Evolutionary conservation across 2,329 filamentous ascomycete genomes (phyloP), one percentile per base, ranked within the genome.

Genomic region (Paraphaeosphaeria minitans): DNA sequence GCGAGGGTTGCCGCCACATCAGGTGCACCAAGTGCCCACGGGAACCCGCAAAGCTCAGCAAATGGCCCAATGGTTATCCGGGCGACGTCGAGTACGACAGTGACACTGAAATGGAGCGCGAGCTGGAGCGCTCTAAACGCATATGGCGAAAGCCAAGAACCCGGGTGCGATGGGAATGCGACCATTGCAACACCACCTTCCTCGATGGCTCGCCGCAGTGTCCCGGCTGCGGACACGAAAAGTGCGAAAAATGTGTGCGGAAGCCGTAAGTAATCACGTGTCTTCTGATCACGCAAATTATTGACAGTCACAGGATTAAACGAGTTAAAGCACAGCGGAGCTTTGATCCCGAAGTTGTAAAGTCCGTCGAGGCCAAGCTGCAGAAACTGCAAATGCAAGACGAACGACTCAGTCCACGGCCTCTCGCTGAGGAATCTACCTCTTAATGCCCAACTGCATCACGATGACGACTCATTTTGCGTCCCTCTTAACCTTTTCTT

Each of bases 11-110:
- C 76, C 79, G 82, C 29, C 93, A 96, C 75, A 75, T 83, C 53
- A 87, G 91, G 55, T 96, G 92, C 80, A 91, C 87, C 41, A 89
- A 89, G 71, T 96, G 92, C 75, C 91, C 91, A 29, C 83, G 92
- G 67, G 88, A 92, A 69, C 92, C 92, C 84, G 80, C 87, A 60
- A 90, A 89, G 78, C 86, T 84, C 69, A 82, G 85, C 68, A 89
- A 89, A 69, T 91, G 89, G 73, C 88, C 88, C 0, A 83, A 86
- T 62, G 88, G 88, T 45, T 91, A 91, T 72, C 88, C 88, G 4
- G 87, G 88, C 43, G 89, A 91, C 66, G 80, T 81, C 33, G 72
- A 74, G 14, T 57, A 71, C 0, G 73, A 75, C 43, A 74, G 73
- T 24, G 72, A 75, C 16, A 74, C 66, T 8, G 70, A 76, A 58